A percentile compares a stretch with the other conserved stretches of the same genome.
Conservation (phyloP, 1,284 basidiomycete genomes). For the Leccinum solheimii region DNA sequence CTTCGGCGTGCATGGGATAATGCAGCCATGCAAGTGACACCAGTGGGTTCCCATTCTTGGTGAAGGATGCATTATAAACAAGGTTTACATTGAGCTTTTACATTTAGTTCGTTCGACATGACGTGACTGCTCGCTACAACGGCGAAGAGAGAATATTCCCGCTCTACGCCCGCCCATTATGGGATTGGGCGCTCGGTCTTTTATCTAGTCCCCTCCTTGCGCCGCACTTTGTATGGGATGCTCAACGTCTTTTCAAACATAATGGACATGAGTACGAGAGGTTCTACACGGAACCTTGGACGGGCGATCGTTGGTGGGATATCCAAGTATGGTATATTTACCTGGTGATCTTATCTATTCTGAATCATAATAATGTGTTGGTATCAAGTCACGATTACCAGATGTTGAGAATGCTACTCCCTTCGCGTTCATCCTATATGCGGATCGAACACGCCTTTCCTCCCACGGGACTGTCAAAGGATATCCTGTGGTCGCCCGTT, state of each 20-base stretch:
- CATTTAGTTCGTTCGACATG: background rate
- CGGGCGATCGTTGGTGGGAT: slow-evolving; percentile 27
- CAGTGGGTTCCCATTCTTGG: background rate
- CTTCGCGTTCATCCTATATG: slow-evolving; percentile 38
- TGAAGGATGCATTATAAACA: background rate
- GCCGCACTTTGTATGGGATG: background rate
- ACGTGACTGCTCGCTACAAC: background rate
- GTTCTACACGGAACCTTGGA: slow-evolving; percentile 33
- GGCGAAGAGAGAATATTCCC: background rate
- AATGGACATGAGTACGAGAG: slow-evolving; percentile 18
- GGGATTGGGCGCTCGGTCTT: background rate
- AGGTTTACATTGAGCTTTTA: background rate
- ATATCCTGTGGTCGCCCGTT: slow-evolving; percentile 42
- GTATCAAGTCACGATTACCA: slow-evolving; percentile 2
- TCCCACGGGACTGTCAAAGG: slow-evolving; percentile 43
- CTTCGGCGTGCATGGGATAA: background rate
- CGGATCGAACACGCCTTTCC: slow-evolving; percentile 45
- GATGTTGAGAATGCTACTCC: slow-evolving; percentile 10
- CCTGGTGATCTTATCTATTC: background rate
- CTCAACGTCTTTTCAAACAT: background rate
- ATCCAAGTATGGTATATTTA: background rate
- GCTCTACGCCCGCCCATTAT: background rate
- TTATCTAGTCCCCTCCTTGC: background rate
- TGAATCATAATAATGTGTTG: background rate
- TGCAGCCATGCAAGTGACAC: background rate